Evolutionary conservation across 305 asterid species (phyloP), one percentile per base, ranked within the genome.

Genomic region (Fraxinus sp.): DNA sequence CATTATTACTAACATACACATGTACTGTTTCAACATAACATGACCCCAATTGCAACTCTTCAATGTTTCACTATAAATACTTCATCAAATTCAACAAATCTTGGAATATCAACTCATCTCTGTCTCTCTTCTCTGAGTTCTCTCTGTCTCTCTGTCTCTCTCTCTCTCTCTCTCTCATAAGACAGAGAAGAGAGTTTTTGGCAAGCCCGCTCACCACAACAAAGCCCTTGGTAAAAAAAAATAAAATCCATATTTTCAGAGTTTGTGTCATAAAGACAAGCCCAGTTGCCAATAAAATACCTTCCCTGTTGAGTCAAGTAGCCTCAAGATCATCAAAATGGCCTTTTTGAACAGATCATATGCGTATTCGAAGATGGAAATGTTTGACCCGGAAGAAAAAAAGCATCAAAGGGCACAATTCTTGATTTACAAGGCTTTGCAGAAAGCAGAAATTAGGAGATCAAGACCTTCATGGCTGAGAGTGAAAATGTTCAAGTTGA

Each of bases 331-430:
- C n/a, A 9, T 66, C 22, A 28, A 41, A 35, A 86, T 82, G 87
- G 59, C 79, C 78, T 22, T 84, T 2, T 22, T 80, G 78, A 80
- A 52, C 41, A 37, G 85, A 82, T 57, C 83, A 75, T 87, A 81
- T 85, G 87, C 72, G 2, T 92, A 92, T 80, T 80, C 91, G 7
- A 92, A 87, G 86, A 80, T 89, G 35, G 83, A 86, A 13, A 78
- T 28, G 30, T 93, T 88, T 74, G 96, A 90, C 76, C 88, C 89
- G 9, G 91, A 87, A n/a, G 96, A 90, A 76, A 72, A 72, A 35
- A 76, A 77, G 71, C 96, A 88, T 59, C 73, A 94, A 70, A 86
- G 76, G 81, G 91, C 96, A 4, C 93, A 90, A 28, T 90, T 90
- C 87, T 84, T 92, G 91, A 90, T 92, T 49, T 85, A 90, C 84